These are phyloP conservation scores for Erysiphe pulchra DNA, from an alignment of 2,329 filamentous ascomycete genomes.

Conservation along the genomic window DNA sequence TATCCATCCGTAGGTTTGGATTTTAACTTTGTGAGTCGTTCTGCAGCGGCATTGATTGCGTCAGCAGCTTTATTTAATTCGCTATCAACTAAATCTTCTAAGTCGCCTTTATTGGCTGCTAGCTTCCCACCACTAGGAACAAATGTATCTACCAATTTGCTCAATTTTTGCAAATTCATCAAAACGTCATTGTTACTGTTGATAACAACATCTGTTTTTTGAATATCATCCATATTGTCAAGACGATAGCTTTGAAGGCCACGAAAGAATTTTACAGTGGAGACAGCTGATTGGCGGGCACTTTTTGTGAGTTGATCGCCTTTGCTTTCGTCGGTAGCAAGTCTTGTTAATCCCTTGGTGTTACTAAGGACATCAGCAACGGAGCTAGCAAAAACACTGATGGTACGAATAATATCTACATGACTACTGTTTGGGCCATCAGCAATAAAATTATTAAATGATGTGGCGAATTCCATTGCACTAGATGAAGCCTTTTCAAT, in stretches of 20 bases:
- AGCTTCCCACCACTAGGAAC: constrained; percentile 71
- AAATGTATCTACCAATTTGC: constrained; percentile 78
- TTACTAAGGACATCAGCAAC: constrained; percentile 88
- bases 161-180: constrained; percentile 76
- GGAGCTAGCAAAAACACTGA: constrained; percentile 72
- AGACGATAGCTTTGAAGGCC: constrained; percentile 81
- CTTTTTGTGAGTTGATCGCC: constrained; percentile 61
- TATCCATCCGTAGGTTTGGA: constrained; percentile 93
- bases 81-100: constrained; percentile 77
- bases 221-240: constrained; percentile 66
- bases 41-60: constrained; percentile 78
- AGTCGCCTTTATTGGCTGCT: constrained; percentile 46
- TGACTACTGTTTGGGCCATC: constrained; percentile 82
- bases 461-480: constrained; percentile 89
- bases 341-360: constrained; percentile 78
- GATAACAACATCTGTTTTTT: constrained; percentile 93
- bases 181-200: constrained; percentile 94
- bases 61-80: constrained; percentile 86
- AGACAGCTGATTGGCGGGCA: constrained; percentile 59
- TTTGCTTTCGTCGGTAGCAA: constrained; percentile 91
- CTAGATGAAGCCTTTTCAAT: constrained; percentile 89
- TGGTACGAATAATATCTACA: constrained; percentile 74
- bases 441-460: constrained; percentile 96
- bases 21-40: constrained; percentile 70
- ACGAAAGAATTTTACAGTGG: constrained; percentile 86